Conservation (phyloP, 208 protist species). For the Plasmodiophora brassicae region DNA sequence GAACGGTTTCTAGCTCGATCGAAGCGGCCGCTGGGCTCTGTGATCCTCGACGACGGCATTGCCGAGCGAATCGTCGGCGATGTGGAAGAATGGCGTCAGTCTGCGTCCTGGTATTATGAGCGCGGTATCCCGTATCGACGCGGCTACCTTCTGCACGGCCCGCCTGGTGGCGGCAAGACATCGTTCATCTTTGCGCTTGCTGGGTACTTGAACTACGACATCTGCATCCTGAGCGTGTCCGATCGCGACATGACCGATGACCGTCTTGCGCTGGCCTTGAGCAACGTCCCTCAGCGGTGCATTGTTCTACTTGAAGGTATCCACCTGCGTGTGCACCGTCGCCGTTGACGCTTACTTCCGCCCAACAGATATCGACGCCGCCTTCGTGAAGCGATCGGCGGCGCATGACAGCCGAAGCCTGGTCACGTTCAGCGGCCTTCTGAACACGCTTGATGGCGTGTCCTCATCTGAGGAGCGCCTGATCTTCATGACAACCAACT, state of each 20-base stretch:
- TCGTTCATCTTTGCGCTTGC: conserved; percentile 51
- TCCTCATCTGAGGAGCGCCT: conserved; percentile 45
- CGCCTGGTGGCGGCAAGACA: conserved; percentile 49
- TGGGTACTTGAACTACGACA: conserved; percentile 47
- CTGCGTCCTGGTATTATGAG: conserved; percentile 38
- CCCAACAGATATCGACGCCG: conserved; percentile 46
- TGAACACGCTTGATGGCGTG: conserved; percentile 52
- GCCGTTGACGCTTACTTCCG: background rate
- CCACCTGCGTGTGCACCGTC: background rate
- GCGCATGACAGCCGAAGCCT: background rate
- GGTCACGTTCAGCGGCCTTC: conserved; percentile 43
- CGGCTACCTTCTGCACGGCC: conserved; percentile 49
- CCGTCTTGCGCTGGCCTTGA: background rate
- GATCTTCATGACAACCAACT: conserved; percentile 53
- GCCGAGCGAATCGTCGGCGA: conserved; percentile 32
- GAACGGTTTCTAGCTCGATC: background rate
- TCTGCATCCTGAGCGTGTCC: conserved; percentile 42
- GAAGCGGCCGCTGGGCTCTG: conserved; percentile 31
- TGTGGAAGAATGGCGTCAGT: conserved; percentile 29
- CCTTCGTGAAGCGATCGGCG: conserved; percentile 32
- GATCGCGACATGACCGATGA: conserved; percentile 47
- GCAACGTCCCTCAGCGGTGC: conserved; percentile 5
- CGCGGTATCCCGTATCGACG: conserved; percentile 49
- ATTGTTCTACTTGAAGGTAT: conserved; percentile 47
- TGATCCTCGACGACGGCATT: conserved; percentile 37